Evolutionary conservation across 2,329 filamentous ascomycete genomes (phyloP).

Genomic region (Aspergillus sp.): DNA sequence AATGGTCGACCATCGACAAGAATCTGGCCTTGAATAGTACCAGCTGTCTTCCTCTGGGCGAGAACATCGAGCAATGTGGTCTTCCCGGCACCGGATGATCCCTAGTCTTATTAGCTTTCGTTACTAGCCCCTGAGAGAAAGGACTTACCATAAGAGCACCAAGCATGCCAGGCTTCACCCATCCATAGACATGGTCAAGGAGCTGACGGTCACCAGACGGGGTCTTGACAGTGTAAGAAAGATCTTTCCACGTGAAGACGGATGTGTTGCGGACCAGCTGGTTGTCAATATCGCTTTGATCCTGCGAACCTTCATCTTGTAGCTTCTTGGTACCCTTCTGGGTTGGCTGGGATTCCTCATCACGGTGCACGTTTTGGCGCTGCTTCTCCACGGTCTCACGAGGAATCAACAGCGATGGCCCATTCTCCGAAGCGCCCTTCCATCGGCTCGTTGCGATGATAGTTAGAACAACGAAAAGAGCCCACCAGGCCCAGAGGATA

Average conservation of each 20-base stretch:
- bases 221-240: constrained; percentile 71
- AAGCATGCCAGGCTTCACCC: constrained; percentile 76
- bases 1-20: constrained; percentile 67
- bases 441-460: constrained; percentile 60
- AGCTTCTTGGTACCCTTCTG: constrained; percentile 30
- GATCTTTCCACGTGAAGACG: constrained; percentile 75
- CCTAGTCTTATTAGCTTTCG: constrained; percentile 35
- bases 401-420: constrained; percentile 64
- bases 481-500: constrained; percentile 68
- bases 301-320: constrained; percentile 23
- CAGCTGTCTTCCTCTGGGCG: constrained; percentile 70
- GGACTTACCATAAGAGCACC: constrained; percentile 66
- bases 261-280: constrained; percentile 66
- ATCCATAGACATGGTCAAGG: constrained; percentile 71
- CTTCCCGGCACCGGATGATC: constrained; percentile 78
- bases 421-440: constrained; percentile 58
- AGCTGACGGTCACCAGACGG: constrained; percentile 59
- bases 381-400: constrained; percentile 58
- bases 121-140: not conserved
- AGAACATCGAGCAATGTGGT: constrained; percentile 74
- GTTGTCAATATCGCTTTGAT: constrained; percentile 36
- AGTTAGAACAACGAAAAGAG: constrained; percentile 62
- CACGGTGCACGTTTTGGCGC: constrained; percentile 36
- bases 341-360: constrained; percentile 55
- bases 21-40: constrained; percentile 66